A percentile compares a stretch with the other conserved stretches of the same genome.
phyloP scores from a whole-genome alignment of 2,329 filamentous ascomycete species.

The Penicillium digitatum region DNA sequence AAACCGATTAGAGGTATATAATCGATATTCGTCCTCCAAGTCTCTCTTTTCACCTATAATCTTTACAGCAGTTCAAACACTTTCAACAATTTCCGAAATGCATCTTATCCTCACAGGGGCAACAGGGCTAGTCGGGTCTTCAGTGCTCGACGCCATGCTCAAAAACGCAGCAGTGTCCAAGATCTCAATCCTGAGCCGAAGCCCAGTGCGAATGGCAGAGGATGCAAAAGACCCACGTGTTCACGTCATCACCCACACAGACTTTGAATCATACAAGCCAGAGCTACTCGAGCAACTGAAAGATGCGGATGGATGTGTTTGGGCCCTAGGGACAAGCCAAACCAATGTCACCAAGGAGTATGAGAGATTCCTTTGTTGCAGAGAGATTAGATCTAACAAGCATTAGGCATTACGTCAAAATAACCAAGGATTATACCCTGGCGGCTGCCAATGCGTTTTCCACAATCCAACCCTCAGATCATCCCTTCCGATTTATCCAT shows the following conservation, averaged over 20 bases:
- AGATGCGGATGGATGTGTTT: constrained; percentile 66
- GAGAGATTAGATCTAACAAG: constrained; percentile 1
- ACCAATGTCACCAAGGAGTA: constrained; percentile 58
- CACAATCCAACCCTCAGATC: constrained; percentile 45
- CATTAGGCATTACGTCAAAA: constrained; percentile 58
- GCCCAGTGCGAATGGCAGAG: constrained; percentile 61
- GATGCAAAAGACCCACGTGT: constrained; percentile 44
- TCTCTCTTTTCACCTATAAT: too few species aligned
- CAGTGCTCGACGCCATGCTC: constrained; percentile 60
- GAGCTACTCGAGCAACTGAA: constrained; percentile 57
- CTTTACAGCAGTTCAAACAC: background rate
- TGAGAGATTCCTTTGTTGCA: constrained; percentile 13
- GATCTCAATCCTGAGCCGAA: constrained; percentile 64
- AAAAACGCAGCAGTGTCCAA: constrained; percentile 13
- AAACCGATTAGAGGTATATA: background rate
- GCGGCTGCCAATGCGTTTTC: constrained; percentile 60
- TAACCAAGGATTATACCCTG: constrained; percentile 64
- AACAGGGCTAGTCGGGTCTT: constrained; percentile 62
- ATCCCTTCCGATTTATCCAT: constrained; percentile 63
- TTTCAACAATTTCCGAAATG: constrained; percentile 14
- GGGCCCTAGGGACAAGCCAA: constrained; percentile 67
- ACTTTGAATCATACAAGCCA: constrained; percentile 60
- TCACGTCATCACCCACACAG: constrained; percentile 62
- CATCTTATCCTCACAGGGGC: constrained; percentile 63
- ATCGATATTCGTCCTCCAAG: fast-evolving